Evolutionary conservation across 208 protist species (phyloP).

Genomic region (Trypanosoma grayi): DNA sequence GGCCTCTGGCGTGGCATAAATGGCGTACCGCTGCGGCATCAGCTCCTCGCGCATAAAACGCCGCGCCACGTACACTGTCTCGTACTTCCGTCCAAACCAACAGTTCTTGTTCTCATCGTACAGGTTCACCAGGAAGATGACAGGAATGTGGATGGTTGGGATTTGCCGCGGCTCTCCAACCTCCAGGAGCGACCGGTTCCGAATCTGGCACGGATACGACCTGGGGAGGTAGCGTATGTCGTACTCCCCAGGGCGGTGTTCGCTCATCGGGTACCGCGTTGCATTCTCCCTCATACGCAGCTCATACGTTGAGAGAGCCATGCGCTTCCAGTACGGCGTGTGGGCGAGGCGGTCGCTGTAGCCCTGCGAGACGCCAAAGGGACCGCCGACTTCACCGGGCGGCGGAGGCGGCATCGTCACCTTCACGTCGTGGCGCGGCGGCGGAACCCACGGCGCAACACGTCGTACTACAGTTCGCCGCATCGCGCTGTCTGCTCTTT

Average conservation of each 20-base stretch:
- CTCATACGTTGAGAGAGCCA: conserved; percentile 78
- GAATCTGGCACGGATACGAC: conserved; percentile 74
- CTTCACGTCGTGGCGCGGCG: conserved; percentile 74
- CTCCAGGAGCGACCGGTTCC: conserved; percentile 76
- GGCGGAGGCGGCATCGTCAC: conserved; percentile 85
- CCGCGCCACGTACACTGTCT: conserved; percentile 82
- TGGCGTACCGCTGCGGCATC: conserved; percentile 80
- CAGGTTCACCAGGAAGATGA: conserved; percentile 87
- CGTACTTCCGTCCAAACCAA: conserved; percentile 80
- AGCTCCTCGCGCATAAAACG: conserved; percentile 75
- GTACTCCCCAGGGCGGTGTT: conserved; percentile 72
- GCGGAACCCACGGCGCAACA: conserved; percentile 83
- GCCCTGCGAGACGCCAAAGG: conserved; percentile 73
- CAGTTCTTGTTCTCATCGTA: conserved; percentile 56
- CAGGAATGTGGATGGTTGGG: conserved; percentile 65
- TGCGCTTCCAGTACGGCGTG: conserved; percentile 89
- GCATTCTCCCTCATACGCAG: conserved; percentile 83
- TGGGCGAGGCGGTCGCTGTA: conserved; percentile 83
- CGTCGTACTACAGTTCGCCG: conserved; percentile 10
- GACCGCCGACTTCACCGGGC: conserved; percentile 80
- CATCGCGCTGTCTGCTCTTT: conserved; percentile 16
- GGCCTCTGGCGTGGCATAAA: conserved; percentile 86
- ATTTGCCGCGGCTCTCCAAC: conserved; percentile 81
- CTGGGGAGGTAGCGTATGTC: conserved; percentile 79
- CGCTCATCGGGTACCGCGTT: conserved; percentile 83